These are phyloP conservation scores for Carpinus fangiana DNA, from an alignment of 306 rosid genomes.

Conservation along the genomic window DNA sequence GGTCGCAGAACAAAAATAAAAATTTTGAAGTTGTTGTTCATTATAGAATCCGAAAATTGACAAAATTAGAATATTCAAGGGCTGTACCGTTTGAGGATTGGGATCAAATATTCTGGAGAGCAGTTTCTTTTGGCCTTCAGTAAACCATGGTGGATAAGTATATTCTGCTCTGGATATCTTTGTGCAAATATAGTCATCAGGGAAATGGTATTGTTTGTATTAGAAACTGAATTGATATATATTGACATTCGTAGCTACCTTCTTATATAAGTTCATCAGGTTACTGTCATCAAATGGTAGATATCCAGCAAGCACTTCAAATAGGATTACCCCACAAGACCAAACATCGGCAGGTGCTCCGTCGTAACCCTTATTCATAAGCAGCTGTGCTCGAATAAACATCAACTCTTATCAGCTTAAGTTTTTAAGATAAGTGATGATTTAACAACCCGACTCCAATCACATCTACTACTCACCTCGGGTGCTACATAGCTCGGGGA, in stretches of 20 bases:
- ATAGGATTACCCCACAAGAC: constrained; percentile 89
- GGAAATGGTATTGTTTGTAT: constrained; percentile 18
- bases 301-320: constrained; percentile 68
- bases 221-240: background rate
- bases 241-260: constrained; percentile 42
- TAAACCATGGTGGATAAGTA: constrained; percentile 64
- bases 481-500: constrained; percentile 92
- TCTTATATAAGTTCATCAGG: constrained; percentile 56
- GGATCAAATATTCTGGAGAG: constrained; percentile 63
- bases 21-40: background rate
- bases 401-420: too few species aligned
- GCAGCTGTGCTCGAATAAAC: constrained; percentile 41
- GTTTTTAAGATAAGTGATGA: too few species aligned
- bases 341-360: constrained; percentile 89
- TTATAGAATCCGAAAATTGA: constrained; percentile 9
- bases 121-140: constrained; percentile 55
- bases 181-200: constrained; percentile 28
- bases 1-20: constrained; percentile 12
- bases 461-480: constrained; percentile 44
- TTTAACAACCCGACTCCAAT: too few species aligned
- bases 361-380: constrained; percentile 54
- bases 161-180: constrained; percentile 72
- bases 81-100: constrained; percentile 47
- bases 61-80: constrained; percentile 1
- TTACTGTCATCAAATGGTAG: constrained; percentile 74